Evolutionary conservation across 768 basidiomycete genomes (phyloP).

Genomic region (Mycena leptocephala): DNA sequence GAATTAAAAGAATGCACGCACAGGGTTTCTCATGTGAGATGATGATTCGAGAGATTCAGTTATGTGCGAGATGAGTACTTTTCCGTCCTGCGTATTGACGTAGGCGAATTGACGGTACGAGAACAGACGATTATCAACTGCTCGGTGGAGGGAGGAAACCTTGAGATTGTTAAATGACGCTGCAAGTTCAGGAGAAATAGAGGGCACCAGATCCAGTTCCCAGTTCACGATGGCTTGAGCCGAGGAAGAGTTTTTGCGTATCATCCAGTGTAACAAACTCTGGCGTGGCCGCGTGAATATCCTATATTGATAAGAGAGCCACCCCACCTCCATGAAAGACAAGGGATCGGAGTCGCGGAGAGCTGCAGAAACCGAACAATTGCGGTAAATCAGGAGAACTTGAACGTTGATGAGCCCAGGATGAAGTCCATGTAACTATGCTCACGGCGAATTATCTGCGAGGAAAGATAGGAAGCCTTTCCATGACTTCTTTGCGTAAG

Average conservation of each 20-base stretch:
- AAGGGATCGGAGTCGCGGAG: neutral
- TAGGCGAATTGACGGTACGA: too few relatives aligned
- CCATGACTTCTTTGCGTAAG: neutral
- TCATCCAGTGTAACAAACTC: constrained; percentile 3
- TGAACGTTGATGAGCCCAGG: neutral
- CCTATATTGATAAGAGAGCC: neutral
- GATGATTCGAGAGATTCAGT: too few relatives aligned
- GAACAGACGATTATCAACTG: too few relatives aligned
- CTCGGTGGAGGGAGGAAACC: too few relatives aligned
- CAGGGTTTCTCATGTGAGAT: too few relatives aligned
- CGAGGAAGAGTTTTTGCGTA: neutral
- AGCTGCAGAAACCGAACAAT: too few relatives aligned
- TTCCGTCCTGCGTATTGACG: too few relatives aligned
- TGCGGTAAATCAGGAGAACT: neutral
- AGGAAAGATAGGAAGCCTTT: neutral
- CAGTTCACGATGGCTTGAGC: neutral
- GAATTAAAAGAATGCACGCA: too few relatives aligned
- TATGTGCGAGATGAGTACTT: too few relatives aligned
- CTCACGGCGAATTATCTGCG: constrained; percentile 5
- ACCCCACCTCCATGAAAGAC: constrained; percentile 9
- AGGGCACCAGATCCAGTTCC: neutral
- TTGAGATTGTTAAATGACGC: too few relatives aligned
- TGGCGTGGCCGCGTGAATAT: neutral
- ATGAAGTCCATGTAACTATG: accelerated
- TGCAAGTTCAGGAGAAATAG: too few relatives aligned